Conservation (phyloP, 805 yeast species). For the Tetrapisispora fleetii region DNA sequence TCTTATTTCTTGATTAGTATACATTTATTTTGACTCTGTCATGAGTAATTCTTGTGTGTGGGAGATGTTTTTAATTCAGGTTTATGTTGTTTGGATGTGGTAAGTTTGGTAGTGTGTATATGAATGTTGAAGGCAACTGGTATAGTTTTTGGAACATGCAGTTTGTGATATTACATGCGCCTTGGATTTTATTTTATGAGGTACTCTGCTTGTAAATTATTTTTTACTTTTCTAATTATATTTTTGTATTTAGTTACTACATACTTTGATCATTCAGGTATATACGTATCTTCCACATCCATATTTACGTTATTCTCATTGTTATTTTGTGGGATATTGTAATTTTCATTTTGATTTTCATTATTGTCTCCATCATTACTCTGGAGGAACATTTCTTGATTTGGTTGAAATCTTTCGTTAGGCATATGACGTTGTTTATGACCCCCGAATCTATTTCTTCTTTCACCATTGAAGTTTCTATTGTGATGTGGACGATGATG, state of each 20-base stretch:
- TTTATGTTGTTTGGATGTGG: no score
- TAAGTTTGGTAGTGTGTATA: no score
- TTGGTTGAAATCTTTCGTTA: not conserved
- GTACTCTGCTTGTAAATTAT: no score
- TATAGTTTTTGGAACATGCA: no score
- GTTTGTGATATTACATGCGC: not conserved
- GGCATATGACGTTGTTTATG: slow-evolving; percentile 4
- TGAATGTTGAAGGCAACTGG: no score
- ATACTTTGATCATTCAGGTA: slow-evolving; percentile 4
- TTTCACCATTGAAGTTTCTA: slow-evolving; percentile 4
- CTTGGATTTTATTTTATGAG: not conserved
- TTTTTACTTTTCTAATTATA: not conserved
- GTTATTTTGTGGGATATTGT: not conserved
- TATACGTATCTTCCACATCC: slow-evolving; percentile 5
- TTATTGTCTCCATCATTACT: not conserved
- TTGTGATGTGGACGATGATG: slow-evolving; percentile 1
- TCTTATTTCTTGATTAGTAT: not conserved
- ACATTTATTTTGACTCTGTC: not conserved
- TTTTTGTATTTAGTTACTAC: not conserved
- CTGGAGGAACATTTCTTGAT: not conserved
- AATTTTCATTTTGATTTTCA: not conserved
- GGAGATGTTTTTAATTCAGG: no score
- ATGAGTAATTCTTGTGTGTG: no score
- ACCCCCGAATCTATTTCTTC: slow-evolving; percentile 9
- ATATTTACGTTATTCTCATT: not conserved